These are phyloP conservation scores for Hymenoscyphus fraxineus DNA, from an alignment of 2,329 filamentous ascomycete genomes.

Conservation along the genomic window DNA sequence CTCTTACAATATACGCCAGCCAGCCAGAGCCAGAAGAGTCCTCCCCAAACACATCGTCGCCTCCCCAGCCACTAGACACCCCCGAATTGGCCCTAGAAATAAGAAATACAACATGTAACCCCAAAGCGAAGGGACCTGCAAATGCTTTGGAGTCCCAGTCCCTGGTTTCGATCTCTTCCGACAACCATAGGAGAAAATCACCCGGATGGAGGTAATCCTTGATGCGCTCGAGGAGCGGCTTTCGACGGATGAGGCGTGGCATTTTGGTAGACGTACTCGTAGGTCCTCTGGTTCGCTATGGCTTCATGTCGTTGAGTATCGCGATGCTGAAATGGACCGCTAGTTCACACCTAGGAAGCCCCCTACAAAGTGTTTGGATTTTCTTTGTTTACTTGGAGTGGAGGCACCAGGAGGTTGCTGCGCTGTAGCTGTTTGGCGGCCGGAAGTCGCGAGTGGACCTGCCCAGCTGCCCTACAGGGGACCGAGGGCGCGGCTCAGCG, in stretches of 20 bases:
- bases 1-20: constrained; percentile 56
- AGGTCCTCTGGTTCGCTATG: not conserved
- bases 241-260: constrained; percentile 70
- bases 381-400: constrained; percentile 24
- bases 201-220: constrained; percentile 77
- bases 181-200: constrained; percentile 87
- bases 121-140: constrained; percentile 71
- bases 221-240: constrained; percentile 76
- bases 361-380: not conserved
- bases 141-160: constrained; percentile 84
- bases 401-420: constrained; percentile 1
- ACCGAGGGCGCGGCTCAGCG: constrained; percentile 10
- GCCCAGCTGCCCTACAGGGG: constrained; percentile 6
- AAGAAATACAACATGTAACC: constrained; percentile 74
- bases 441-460: constrained; percentile 8
- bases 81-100: constrained; percentile 75
- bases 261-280: constrained; percentile 39
- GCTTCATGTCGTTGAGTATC: constrained; percentile 36
- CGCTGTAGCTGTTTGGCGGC: too few species aligned
- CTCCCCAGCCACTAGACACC: constrained; percentile 42
- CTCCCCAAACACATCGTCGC: constrained; percentile 84
- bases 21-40: constrained; percentile 57
- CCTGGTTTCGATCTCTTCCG: constrained; percentile 85
- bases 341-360: not conserved
- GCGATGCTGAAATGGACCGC: not conserved